phyloP scores from a whole-genome alignment of 2,329 filamentous ascomycete genomes.

The Neonectria ditissima region DNA sequence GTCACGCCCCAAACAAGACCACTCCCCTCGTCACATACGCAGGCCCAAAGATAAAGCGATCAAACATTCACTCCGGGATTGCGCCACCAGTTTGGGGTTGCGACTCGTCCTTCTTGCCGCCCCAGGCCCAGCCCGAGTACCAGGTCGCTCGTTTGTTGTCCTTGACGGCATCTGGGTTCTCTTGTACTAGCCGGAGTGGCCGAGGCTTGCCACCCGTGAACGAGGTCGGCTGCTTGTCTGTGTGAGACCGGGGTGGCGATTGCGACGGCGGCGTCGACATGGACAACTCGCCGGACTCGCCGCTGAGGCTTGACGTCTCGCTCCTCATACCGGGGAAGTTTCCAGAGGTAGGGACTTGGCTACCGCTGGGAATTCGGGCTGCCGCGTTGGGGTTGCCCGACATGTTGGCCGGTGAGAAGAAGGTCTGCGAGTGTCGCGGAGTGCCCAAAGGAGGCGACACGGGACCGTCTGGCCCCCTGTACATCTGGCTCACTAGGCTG shows the following conservation, averaged over 20 bases:
- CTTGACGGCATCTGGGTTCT: conserved; percentile 69
- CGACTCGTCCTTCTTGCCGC: conserved; percentile 62
- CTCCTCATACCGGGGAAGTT: conserved; percentile 81
- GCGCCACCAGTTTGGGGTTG: conserved; percentile 43
- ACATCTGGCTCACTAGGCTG: conserved; percentile 89
- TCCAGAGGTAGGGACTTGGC: conserved; percentile 60
- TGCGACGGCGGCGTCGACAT: conserved; percentile 60
- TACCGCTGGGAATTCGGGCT: conserved; percentile 64
- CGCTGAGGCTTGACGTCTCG: conserved; percentile 73
- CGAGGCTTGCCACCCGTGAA: conserved; percentile 79
- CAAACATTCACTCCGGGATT: conserved; percentile 50
- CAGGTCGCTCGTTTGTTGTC: conserved; percentile 72
- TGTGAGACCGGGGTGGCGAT: conserved; percentile 64
- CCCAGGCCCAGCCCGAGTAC: conserved; percentile 69
- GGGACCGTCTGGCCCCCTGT: conserved; percentile 76
- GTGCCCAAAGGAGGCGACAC: conserved; percentile 70
- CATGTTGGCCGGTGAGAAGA: conserved; percentile 66
- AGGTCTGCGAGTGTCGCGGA: conserved; percentile 71
- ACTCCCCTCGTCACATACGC: conserved; percentile 8
- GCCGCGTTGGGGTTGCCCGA: conserved; percentile 64
- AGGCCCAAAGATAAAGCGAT: conserved; percentile 18
- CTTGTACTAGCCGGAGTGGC: conserved; percentile 87
- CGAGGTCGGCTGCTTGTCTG: conserved; percentile 66
- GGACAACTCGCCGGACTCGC: conserved; percentile 69
- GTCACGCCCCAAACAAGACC: conserved; percentile 37